Base-by-base conservation (phyloP, 2,329 filamentous ascomycete species). In the Colletotrichum liaoningense region DNA sequence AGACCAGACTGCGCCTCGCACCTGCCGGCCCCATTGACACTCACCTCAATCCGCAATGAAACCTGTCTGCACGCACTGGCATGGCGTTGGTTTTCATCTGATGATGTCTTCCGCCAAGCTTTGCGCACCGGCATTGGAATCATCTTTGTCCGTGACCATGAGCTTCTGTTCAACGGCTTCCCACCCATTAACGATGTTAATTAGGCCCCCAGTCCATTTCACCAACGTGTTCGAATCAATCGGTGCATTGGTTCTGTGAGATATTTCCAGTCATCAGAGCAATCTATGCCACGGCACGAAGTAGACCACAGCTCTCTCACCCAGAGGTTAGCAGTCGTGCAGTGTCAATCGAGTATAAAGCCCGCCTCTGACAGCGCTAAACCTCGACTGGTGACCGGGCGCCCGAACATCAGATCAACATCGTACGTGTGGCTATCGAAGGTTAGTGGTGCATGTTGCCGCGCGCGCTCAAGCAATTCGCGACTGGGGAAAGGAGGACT, bases 371-470 rank as follows among this genome's bases (percentile, higher is more conserved):
- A 22, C 62, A 63, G 60, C 71, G 62, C 62, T 58, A 55, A 66
- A 22, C 28, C 71, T 71, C 46, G 22, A 26, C 12, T 14, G 9
- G 26, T 38, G 67, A 57, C 71, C 62, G 60, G 55, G 55, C 60
- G 56, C 55, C 69, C 67, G 67, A 73, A 73, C 60, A 66, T 73
- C 46, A 38, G 71, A 73, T 19, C 19, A 60, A 66, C 49, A 62
- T 54, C 33, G 46, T 73, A 54, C 60, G 60, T 59, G 42, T 33
- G 30, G 46, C n/a, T 35, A 57, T 49, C 28, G 19, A 57, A 71
- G 52, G 56, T 49, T 26, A 70, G 54, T 57, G 60, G 30, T n/a
- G 62, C 49, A 69, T 49, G 67, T 63, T 56, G 67, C 49, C 46
- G 28, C 38, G 56, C 67, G 60, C 59, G 49, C 60, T 49, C 30